These are phyloP conservation scores for Trichophyton schoenleinii DNA, from an alignment of 2,329 filamentous ascomycete genomes.

Conservation along the genomic window DNA sequence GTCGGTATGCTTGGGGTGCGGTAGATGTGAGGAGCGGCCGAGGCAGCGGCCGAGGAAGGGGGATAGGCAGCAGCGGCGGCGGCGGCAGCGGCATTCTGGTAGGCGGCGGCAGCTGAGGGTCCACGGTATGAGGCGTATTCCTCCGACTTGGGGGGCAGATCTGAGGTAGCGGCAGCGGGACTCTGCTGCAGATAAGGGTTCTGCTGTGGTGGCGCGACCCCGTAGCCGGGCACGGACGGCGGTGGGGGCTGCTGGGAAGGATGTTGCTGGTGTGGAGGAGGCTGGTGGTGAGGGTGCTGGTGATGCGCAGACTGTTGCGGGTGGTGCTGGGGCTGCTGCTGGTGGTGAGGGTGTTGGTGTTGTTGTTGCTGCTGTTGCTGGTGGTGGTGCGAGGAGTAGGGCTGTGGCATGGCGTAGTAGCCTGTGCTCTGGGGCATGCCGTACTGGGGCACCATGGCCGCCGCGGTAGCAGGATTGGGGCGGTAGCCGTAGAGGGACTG, in stretches of 20 bases:
- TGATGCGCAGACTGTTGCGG: too few species aligned
- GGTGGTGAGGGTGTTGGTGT: background rate
- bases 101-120: slow-evolving; percentile 19
- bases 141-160: slow-evolving; percentile 25
- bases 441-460: slow-evolving; percentile 25
- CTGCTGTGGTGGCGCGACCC: slow-evolving; percentile 23
- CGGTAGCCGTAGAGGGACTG: slow-evolving; percentile 22
- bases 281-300: background rate
- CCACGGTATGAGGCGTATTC: slow-evolving; percentile 26
- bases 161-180: slow-evolving; percentile 18
- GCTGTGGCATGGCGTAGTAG: slow-evolving; percentile 23
- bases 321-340: background rate
- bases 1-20: slow-evolving; percentile 30
- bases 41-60: slow-evolving; percentile 13
- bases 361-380: background rate
- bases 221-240: slow-evolving; percentile 20
- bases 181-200: slow-evolving; percentile 28
- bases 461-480: slow-evolving; percentile 18
- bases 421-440: slow-evolving; percentile 24
- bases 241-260: slow-evolving; percentile 19
- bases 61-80: slow-evolving; percentile 19
- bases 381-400: slow-evolving; percentile 18
- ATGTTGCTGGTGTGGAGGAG: background rate
- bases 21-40: slow-evolving; percentile 16
- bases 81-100: too few species aligned